Conservation (phyloP, 139 green algal genomes). For the Picochlorum sp. region DNA sequence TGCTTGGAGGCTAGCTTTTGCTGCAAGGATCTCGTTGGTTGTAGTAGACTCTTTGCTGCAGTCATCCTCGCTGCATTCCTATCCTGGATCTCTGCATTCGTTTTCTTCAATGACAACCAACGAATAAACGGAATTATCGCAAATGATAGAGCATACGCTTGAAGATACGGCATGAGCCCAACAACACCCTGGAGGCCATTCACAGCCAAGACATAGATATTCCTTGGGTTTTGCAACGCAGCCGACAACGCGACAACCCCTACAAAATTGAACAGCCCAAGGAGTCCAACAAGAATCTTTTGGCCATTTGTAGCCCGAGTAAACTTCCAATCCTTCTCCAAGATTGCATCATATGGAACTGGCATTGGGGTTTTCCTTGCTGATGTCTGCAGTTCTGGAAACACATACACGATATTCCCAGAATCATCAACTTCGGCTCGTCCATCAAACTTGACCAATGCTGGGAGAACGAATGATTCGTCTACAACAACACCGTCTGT, state of each 20-base stretch:
- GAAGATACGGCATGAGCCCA: constrained; percentile 46
- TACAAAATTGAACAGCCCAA: constrained; percentile 79
- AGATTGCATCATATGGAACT: not conserved
- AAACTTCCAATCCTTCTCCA: constrained; percentile 20
- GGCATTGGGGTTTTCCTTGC: not conserved
- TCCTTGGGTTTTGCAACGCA: constrained; percentile 36
- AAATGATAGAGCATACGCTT: constrained; percentile 77
- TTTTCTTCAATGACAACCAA: constrained; percentile 34
- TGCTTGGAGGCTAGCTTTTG: constrained; percentile 10
- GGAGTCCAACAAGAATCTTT: constrained; percentile 29
- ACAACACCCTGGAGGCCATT: constrained; percentile 36
- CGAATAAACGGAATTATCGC: constrained; percentile 73
- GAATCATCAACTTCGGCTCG: constrained; percentile 67
- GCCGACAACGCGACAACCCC: constrained; percentile 62
- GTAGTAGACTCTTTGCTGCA: constrained; percentile 19
- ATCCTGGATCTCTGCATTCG: constrained; percentile 63
- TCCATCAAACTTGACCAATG: constrained; percentile 75
- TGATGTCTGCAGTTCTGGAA: constrained; percentile 64
- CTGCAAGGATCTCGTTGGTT: constrained; percentile 5
- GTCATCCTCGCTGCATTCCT: constrained; percentile 52
- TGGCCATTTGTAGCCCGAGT: constrained; percentile 47
- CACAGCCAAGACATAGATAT: constrained; percentile 26
- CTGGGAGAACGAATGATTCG: constrained; percentile 83
- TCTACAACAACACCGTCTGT: constrained; percentile 25
- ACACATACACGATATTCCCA: constrained; percentile 85